Conservation (phyloP, 495 filamentous ascomycete genomes). For the Talaromyces nanjingensis region DNA sequence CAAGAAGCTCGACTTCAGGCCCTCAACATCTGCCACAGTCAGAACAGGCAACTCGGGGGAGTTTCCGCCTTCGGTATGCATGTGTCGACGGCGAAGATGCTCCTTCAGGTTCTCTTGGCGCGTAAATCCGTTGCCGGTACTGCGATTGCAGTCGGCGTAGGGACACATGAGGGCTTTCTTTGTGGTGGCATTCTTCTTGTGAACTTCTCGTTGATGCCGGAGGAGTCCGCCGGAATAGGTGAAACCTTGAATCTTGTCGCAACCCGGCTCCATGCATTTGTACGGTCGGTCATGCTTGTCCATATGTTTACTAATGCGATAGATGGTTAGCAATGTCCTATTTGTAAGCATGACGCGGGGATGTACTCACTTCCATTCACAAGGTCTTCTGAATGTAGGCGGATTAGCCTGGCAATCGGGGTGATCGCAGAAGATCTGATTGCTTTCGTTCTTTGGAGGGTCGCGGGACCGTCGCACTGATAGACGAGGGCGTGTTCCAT, state of each 20-base stretch:
- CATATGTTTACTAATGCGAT: slow-evolving; percentile 72
- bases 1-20: slow-evolving; percentile 20
- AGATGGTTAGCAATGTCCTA: slow-evolving; percentile 8
- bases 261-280: slow-evolving; percentile 66
- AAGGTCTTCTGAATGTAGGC: slow-evolving; percentile 68
- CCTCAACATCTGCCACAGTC: slow-evolving; percentile 22
- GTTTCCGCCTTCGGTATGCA: slow-evolving; percentile 39
- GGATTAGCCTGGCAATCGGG: slow-evolving; percentile 47
- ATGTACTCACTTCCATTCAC: slow-evolving; percentile 80
- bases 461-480: slow-evolving; percentile 45
- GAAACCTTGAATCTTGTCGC: slow-evolving; percentile 86
- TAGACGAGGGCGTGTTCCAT: slow-evolving; percentile 36
- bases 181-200: slow-evolving; percentile 76
- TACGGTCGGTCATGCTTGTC: slow-evolving; percentile 94
- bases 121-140: slow-evolving; percentile 72
- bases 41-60: slow-evolving; percentile 32
- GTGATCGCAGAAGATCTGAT: slow-evolving; percentile 63
- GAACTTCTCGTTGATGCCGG: slow-evolving; percentile 85
- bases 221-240: slow-evolving; percentile 86
- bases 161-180: slow-evolving; percentile 80
- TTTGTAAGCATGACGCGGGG: background rate
- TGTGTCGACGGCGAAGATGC: slow-evolving; percentile 80
- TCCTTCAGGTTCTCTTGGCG: slow-evolving; percentile 88
- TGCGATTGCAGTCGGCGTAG: slow-evolving; percentile 77
- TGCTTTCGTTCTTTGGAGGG: slow-evolving; percentile 57